Conservation (phyloP, 352 stramenopile species). For the Phytophthora hibernalis region DNA sequence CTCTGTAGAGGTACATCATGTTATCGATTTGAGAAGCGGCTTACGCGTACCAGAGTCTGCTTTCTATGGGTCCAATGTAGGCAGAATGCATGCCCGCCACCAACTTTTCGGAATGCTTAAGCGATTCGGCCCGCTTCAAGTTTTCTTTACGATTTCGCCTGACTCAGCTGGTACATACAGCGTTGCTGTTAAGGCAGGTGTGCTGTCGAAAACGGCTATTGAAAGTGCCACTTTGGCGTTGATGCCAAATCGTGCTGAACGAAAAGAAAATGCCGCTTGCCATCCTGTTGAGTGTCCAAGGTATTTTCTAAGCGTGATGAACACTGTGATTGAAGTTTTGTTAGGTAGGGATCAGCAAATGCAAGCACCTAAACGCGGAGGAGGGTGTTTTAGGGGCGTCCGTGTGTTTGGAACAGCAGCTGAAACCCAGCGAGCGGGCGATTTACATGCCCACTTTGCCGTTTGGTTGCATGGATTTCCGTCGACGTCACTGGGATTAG, state of each 20-base stretch:
- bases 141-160: conserved; percentile 39
- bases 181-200: conserved; percentile 1
- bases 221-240: background rate
- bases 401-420: conserved; percentile 23
- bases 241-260: conserved; percentile 5
- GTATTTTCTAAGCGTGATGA: conserved; percentile 6
- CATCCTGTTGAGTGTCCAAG: conserved; percentile 2
- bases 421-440: conserved; percentile 34
- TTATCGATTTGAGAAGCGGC: conserved; percentile 26
- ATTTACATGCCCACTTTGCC: conserved; percentile 35
- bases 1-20: background rate
- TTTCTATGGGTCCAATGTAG: conserved; percentile 29
- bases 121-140: conserved; percentile 22
- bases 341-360: conserved; percentile 8
- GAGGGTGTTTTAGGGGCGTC: conserved; percentile 33
- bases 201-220: background rate
- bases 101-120: conserved; percentile 32
- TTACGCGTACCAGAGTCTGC: conserved; percentile 11
- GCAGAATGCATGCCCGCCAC: conserved; percentile 13
- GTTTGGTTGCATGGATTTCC: conserved; percentile 41
- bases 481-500: conserved; percentile 1
- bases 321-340: conserved; percentile 5
- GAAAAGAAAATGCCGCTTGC: conserved; percentile 1
- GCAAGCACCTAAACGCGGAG: conserved; percentile 6
- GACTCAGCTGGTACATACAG: conserved; percentile 17